Conservation (phyloP, 2,329 filamentous ascomycete species). For the Claviceps sorghi region DNA sequence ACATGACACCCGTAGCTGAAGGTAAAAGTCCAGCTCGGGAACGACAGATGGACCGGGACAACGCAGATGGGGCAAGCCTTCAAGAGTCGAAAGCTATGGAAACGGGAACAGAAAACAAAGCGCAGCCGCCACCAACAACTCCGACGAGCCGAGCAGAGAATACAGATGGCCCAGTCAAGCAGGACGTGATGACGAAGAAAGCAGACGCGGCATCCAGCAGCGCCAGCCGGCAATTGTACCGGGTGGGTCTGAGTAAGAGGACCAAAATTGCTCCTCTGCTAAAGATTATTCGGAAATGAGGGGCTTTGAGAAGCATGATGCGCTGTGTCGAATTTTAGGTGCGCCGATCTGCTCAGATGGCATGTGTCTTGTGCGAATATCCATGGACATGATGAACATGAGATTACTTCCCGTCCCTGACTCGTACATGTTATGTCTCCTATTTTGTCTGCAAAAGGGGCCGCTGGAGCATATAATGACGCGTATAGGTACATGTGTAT, state of each 20-base stretch:
- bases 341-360: too few species aligned
- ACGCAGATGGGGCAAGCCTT: background rate
- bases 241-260: conserved; percentile 37
- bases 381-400: too few species aligned
- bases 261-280: conserved; percentile 36
- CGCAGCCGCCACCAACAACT: background rate
- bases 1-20: background rate
- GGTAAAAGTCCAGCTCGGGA: background rate
- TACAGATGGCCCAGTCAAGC: background rate
- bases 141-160: background rate
- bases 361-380: too few species aligned
- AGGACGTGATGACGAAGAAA: conserved; percentile 5
- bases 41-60: background rate
- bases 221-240: conserved; percentile 26
- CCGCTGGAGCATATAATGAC: background rate
- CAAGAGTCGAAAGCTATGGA: background rate
- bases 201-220: conserved; percentile 7
- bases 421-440: background rate
- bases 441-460: background rate
- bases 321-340: too few species aligned
- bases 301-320: too few species aligned
- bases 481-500: background rate
- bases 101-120: background rate
- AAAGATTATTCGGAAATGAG: conserved; percentile 31
- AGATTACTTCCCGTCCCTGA: too few species aligned